Percentiles rank a stretch among this genome's conserved stretches.
These are phyloP conservation scores for Globisporangium solare DNA, from an alignment of 352 stramenopile species.

Conservation along the genomic window DNA sequence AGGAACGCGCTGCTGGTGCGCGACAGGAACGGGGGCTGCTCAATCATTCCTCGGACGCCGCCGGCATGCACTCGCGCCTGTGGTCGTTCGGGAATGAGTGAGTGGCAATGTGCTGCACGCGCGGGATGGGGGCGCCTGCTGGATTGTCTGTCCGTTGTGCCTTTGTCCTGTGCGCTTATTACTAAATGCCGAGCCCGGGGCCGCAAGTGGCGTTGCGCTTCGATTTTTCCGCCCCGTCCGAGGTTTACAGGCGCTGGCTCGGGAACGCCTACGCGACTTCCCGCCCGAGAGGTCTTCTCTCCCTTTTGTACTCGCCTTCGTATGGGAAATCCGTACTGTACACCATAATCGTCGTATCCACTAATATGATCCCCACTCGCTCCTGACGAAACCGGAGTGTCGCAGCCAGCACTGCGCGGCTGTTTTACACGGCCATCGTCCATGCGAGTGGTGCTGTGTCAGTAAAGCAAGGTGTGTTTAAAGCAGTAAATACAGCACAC, in stretches of 20 bases:
- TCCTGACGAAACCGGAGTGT: slow-evolving; percentile 7
- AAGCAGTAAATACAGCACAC: not conserved
- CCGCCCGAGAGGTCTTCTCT: not conserved
- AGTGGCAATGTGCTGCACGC: too few relatives aligned
- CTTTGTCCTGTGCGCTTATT: slow-evolving; percentile 3
- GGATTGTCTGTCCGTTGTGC: not conserved
- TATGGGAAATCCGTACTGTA: not conserved
- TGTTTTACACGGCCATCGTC: not conserved
- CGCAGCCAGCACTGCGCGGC: not conserved
- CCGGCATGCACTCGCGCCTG: not conserved
- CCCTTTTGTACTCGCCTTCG: not conserved
- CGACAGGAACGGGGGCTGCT: slow-evolving; percentile 8
- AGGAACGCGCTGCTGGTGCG: slow-evolving; percentile 4
- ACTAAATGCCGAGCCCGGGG: not conserved
- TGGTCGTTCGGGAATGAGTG: too few relatives aligned
- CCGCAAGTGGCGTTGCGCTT: not conserved
- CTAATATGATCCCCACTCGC: not conserved
- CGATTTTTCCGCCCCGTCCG: too few relatives aligned
- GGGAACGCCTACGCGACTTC: too few relatives aligned
- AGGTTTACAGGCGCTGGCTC: too few relatives aligned
- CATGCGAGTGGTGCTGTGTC: too few relatives aligned
- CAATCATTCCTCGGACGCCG: slow-evolving; percentile 6
- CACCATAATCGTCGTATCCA: slow-evolving; percentile 5
- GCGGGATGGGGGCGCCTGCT: not conserved
- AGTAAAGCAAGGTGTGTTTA: too few relatives aligned